phyloP scores from a whole-genome alignment of 345 rosid species.

The Triadica sebifera region DNA sequence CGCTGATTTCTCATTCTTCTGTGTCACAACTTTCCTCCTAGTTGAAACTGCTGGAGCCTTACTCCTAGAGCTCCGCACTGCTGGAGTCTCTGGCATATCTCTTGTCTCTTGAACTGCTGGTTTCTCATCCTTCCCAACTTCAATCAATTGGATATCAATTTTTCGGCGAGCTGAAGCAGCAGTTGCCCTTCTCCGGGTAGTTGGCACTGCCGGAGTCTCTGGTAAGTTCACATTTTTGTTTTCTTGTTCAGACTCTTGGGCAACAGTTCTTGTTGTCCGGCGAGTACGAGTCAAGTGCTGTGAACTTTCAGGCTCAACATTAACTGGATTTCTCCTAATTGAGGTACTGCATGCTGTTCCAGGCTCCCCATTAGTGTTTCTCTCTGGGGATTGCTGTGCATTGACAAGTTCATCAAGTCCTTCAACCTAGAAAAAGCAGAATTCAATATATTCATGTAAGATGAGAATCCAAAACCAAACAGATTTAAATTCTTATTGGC shows the following conservation, averaged over 20 bases:
- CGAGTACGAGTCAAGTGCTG: conserved; percentile 47
- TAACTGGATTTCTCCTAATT: conserved; percentile 44
- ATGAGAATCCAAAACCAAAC: conserved; percentile 9
- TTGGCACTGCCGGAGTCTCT: conserved; percentile 36
- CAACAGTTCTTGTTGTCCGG: conserved; percentile 27
- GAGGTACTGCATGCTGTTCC: conserved; percentile 48
- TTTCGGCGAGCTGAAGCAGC: conserved; percentile 29
- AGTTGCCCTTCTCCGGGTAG: conserved; percentile 36
- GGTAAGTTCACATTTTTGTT: conserved; percentile 30
- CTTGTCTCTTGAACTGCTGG: conserved; percentile 2
- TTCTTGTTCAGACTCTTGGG: conserved; percentile 44
- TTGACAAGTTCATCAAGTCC: conserved; percentile 65
- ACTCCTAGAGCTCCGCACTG: conserved; percentile 15
- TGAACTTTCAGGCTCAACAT: conserved; percentile 37
- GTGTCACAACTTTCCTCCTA: conserved; percentile 19
- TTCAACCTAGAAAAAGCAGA: conserved; percentile 50
- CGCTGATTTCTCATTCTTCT: conserved; percentile 29
- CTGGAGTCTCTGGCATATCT: conserved; percentile 26
- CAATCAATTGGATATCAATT: conserved; percentile 7
- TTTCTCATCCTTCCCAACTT: conserved; percentile 15
- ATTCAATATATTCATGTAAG: background rate
- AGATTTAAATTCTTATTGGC: background rate
- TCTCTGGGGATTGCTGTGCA: conserved; percentile 43
- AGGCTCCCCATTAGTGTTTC: conserved; percentile 21
- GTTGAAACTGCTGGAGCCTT: conserved; percentile 20